Base-by-base conservation (phyloP, 139 green algal species). In the Coelastrella sp. region DNA sequence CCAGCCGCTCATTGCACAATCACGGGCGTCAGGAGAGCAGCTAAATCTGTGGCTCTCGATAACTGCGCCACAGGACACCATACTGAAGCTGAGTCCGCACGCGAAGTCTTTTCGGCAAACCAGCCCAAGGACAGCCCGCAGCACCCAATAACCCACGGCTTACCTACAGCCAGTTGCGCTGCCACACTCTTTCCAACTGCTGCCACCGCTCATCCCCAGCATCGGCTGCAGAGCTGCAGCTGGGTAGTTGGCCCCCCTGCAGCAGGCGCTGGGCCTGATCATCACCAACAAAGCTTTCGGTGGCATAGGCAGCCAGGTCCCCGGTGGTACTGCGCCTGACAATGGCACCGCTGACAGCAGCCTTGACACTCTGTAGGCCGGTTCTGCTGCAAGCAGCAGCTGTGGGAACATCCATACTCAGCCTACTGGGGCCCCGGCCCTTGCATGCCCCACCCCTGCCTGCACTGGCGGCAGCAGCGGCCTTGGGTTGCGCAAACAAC, bases 161-260 rank as follows among this genome's bases (percentile, higher is more conserved):
- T 3, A 49, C 35, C 68, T 76, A 76, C 68, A 76, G 68, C 78
- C 78, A 83, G 78, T 58, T 83, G 35, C 49, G 35, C 78, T 83
- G 35, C 78, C 78, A 83, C 10, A 49, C 78, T 49, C n/a, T 83
- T 58, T 83, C 78, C 35, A 83, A 20, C 78, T 83, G 78, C 24
- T 83, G 78, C 78, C 78, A 63, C 78, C 68, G 78, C 78, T 83
- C 49, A 65, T 7, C 7, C 11, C 14, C 78, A 66, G 49, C 78
- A 25, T 61, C 6, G 7, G 78, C 14, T 11, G 10, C 78, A 83
- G 35, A 7, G 6, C 49, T 10, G 24, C 35, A 65, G 49, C 49
- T 83, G 35, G 7, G 8, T 8, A 27, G 68, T 25, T 76, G 68
- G 15, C 19, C 19, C n/a, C 15, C 8, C 17, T 25, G 17, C 68